These are phyloP conservation scores for Fraxinus sp. DNA, from an alignment of 305 asterid genomes.

Conservation along the genomic window DNA sequence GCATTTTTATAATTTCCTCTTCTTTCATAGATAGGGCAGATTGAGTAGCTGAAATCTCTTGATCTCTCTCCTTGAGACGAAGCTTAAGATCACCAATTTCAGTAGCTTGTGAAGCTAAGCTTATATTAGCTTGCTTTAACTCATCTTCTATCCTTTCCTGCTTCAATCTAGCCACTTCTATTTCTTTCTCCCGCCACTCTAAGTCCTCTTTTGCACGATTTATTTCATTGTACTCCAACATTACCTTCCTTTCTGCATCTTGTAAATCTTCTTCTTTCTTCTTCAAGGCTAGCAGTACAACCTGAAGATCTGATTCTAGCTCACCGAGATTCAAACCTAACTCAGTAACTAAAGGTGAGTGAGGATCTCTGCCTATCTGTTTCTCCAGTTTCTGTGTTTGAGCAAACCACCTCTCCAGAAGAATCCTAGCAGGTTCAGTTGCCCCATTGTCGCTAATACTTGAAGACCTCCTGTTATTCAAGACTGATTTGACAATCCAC, in stretches of 20 bases:
- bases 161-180: conserved; percentile 48
- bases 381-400: conserved; percentile 82
- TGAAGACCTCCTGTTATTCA: conserved; percentile 45
- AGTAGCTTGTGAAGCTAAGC: conserved; percentile 60
- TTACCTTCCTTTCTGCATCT: conserved; percentile 63
- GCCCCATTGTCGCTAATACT: conserved; percentile 61
- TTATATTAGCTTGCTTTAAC: conserved; percentile 49
- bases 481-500: conserved; percentile 54
- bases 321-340: conserved; percentile 48
- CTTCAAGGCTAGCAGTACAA: conserved; percentile 62
- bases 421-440: conserved; percentile 65
- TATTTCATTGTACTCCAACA: conserved; percentile 47
- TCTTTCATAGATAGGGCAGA: conserved; percentile 50
- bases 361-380: conserved; percentile 62
- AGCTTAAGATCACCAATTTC: conserved; percentile 62
- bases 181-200: conserved; percentile 49
- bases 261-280: conserved; percentile 77
- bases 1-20: conserved; percentile 60
- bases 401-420: conserved; percentile 73
- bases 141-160: conserved; percentile 71
- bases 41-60: conserved; percentile 50
- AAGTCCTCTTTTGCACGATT: conserved; percentile 55
- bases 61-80: conserved; percentile 52
- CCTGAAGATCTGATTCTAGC: conserved; percentile 66
- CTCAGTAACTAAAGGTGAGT: conserved; percentile 47